Evolutionary conservation across 495 filamentous ascomycete genomes (phyloP), one percentile per base, ranked within the genome.

Genomic region (Penicillium crystallinum): DNA sequence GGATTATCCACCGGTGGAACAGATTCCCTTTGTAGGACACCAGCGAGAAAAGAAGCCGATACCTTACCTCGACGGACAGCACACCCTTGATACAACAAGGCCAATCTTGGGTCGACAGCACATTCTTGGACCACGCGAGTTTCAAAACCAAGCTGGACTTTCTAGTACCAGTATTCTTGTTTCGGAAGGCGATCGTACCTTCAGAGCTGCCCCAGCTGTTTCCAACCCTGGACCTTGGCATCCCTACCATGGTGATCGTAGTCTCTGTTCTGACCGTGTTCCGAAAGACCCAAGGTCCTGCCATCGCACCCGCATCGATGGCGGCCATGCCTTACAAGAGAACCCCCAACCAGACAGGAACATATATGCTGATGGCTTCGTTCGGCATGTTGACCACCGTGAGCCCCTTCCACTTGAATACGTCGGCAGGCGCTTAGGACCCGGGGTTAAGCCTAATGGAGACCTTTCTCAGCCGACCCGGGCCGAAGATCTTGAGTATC

Each of bases 361-460:
- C 21, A 49, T 64, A 15, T 72, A 75, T 55, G 70, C 71, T 8
- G 65, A 71, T 49, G 68, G 56, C 49, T 73, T 75, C 50, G 63
- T 73, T 46, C 71, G 68, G 49, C 58, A 59, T 27, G 54, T 75
- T 62, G 68, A 67, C 52, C 46, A 58, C 19, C 61, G 54, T 37
- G 67, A 69, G 33, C 52, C 59, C 30, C 47, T 43, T 43, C 59
- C 64, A 33, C 39, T 54, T 46, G 63, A 64, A 23, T 62, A 67
- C 39, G 39, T 50, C 7, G 17, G 46, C 8, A 60, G 53, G 21
- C 59, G 52, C 52, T 21, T 52, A 35, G 57, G 44, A 38, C 44
- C 46, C 36, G 61, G 51, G 33, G 21, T 50, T 10, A 51, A 34
- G 27, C 45, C 37, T 25, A 43, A 39, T 47, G 61, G 59, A 56